Base-by-base conservation (phyloP, 139 green algal genomes). In the Coelastrella sp. region DNA sequence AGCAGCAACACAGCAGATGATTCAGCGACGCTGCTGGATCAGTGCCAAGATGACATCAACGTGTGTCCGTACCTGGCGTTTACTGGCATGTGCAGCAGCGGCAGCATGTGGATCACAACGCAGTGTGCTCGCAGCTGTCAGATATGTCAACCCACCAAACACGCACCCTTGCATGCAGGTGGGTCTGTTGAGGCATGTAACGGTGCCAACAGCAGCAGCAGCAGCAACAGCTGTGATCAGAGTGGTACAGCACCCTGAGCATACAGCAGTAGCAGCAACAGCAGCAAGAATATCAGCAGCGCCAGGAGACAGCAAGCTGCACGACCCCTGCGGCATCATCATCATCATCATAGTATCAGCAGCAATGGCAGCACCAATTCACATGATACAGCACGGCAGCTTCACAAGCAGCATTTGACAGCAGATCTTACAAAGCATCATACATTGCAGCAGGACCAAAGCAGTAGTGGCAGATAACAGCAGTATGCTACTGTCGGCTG, bases 31-130 rank as follows among this genome's bases (percentile, higher is more conserved):
- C 47, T 88, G 68, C 83, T 80, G 71, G 83, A 88, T 88, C 65
- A 88, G 3, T 88, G 83, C 17, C 83, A 88, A 76, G 85, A 90
- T 74, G 85, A 90, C 56, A 73, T 90, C 20, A 90, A 75, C 65
- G 85, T 90, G 59, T 90, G 85, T 61, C 85, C 85, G 0, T 90
- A 66, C 74, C 47, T 90, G 73, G 85, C 85, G 3, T 68, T 60
- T 5, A 75, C 7, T 54, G 85, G 85, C 3, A 17, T 90, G 85
- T 90, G 85, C 85, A 77, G 73, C 85, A 90, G 73, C 47, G 85
- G 57, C 73, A 90, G 85, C 85, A 56, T 90, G 59, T 83, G 85
- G 85, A 56, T 76, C 2, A 77, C 11, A 4, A 83, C 58, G 57
- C 85, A 90, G 22, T 90, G 85, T 54, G 20, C 73, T 54, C 85